A percentile compares a stretch with the other conserved stretches of the same genome.
phyloP scores from a whole-genome alignment of 2,329 filamentous ascomycete species.

The Nemania sp. region DNA sequence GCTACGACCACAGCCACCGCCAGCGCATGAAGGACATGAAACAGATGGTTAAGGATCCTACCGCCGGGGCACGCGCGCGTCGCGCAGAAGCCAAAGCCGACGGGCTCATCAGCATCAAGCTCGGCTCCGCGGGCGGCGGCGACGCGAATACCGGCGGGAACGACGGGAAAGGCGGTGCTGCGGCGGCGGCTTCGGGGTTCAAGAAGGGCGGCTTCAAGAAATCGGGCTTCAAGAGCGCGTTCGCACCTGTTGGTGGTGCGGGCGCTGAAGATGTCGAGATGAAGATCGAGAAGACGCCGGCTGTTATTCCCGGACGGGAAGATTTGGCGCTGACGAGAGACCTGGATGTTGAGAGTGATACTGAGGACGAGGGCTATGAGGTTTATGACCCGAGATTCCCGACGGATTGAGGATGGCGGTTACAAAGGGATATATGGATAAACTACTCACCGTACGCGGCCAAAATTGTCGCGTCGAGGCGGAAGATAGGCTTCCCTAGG shows the following conservation, averaged over 20 bases:
- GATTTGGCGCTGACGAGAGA: slow-evolving; percentile 43
- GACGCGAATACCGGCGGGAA: slow-evolving; percentile 46
- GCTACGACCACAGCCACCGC: slow-evolving; percentile 96
- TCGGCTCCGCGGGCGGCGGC: slow-evolving; percentile 54
- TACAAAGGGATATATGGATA: background rate
- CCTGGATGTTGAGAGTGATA: slow-evolving; percentile 67
- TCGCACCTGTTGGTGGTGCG: slow-evolving; percentile 66
- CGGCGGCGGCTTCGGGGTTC: slow-evolving; percentile 57
- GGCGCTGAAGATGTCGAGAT: slow-evolving; percentile 58
- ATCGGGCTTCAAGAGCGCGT: slow-evolving; percentile 83
- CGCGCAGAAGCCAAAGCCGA: slow-evolving; percentile 78
- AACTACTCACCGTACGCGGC: background rate
- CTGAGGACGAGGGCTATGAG: slow-evolving; percentile 78
- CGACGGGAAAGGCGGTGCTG: slow-evolving; percentile 45
- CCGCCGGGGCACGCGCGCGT: slow-evolving; percentile 72
- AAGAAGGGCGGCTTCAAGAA: slow-evolving; percentile 84
- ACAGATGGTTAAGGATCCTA: slow-evolving; percentile 80
- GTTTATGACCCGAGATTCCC: slow-evolving; percentile 72
- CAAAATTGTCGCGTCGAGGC: background rate
- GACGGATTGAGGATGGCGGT: slow-evolving; percentile 63
- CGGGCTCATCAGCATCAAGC: slow-evolving; percentile 75
- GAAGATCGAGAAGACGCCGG: slow-evolving; percentile 51
- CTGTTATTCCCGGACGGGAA: slow-evolving; percentile 41
- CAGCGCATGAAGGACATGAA: slow-evolving; percentile 91
- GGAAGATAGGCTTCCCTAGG: background rate